Conservation (phyloP, 2,329 filamentous ascomycete species). For the Cucurbitaria berberidis region DNA sequence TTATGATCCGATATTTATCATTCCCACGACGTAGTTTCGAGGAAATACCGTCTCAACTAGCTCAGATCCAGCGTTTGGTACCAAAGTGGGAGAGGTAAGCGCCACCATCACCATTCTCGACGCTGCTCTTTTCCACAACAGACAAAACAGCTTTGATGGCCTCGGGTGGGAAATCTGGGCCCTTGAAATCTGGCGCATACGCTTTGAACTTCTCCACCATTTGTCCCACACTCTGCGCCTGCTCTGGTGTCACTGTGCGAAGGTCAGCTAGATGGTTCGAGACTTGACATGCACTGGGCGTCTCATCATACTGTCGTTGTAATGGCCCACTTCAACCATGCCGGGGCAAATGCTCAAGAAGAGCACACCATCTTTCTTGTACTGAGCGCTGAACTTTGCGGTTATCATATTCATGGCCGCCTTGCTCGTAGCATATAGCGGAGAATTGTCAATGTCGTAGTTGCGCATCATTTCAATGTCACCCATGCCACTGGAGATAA, state of each 20-base stretch:
- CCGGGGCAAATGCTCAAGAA: conserved; percentile 62
- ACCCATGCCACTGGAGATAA: conserved; percentile 56
- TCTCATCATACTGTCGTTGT: conserved; percentile 23
- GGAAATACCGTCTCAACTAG: too few relatives aligned
- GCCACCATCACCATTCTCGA: conserved; percentile 58
- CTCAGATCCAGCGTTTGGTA: conserved; percentile 60
- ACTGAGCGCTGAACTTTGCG: conserved; percentile 56
- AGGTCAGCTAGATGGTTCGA: not conserved
- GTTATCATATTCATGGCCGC: conserved; percentile 60
- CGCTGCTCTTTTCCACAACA: conserved; percentile 48
- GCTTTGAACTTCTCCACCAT: not conserved
- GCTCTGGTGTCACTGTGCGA: not conserved
- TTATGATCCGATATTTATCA: conserved; percentile 9
- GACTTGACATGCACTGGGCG: not conserved
- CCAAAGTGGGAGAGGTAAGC: conserved; percentile 62
- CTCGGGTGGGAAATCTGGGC: conserved; percentile 19
- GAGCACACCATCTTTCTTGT: conserved; percentile 58
- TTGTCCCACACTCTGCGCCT: not conserved
- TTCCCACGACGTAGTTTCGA: too few relatives aligned
- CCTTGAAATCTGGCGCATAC: conserved; percentile 24
- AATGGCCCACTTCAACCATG: conserved; percentile 54
- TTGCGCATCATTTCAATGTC: conserved; percentile 55
- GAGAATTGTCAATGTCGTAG: conserved; percentile 41
- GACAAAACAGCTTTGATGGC: conserved; percentile 38
- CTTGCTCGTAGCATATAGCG: conserved; percentile 59